Evolutionary conservation across 306 rosid species (phyloP).

Genomic region (Argentina anserina): DNA sequence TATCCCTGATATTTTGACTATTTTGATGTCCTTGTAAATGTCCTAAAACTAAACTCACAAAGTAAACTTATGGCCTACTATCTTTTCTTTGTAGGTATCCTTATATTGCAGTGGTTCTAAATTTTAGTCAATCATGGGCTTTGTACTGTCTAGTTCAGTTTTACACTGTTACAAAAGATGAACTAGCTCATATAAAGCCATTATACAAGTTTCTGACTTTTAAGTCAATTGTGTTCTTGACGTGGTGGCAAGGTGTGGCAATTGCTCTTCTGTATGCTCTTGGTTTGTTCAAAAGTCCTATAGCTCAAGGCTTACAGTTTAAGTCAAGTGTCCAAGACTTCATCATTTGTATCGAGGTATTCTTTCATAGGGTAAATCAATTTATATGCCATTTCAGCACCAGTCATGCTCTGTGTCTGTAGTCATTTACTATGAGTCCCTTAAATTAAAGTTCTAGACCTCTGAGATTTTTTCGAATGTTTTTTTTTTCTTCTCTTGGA

Average conservation of each 20-base stretch:
- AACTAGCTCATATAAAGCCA: conserved; percentile 88
- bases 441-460: not conserved
- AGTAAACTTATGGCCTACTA: conserved; percentile 26
- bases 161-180: conserved; percentile 82
- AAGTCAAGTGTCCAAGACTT: conserved; percentile 98
- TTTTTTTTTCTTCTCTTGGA: not conserved
- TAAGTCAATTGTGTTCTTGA: conserved; percentile 92
- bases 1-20: not conserved
- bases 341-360: conserved; percentile 95
- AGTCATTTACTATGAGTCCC: not conserved
- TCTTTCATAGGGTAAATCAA: conserved; percentile 21
- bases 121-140: conserved; percentile 99
- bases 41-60: conserved; percentile 3
- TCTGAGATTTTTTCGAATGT: not conserved
- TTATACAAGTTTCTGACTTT: conserved; percentile 92
- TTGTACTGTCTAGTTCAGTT: conserved; percentile 96
- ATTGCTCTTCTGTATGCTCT: conserved; percentile 77
- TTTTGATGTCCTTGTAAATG: not conserved
- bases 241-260: conserved; percentile 99
- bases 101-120: conserved; percentile 87
- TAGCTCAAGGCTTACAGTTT: conserved; percentile 85
- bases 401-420: not conserved
- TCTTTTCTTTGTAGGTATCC: conserved; percentile 66
- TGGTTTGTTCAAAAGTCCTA: conserved; percentile 87
- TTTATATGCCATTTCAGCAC: not conserved